A percentile compares a stretch with the other conserved stretches of the same genome.
Conservation (phyloP, 164 flowering plant genomes). For the Brasenia schreberi region DNA sequence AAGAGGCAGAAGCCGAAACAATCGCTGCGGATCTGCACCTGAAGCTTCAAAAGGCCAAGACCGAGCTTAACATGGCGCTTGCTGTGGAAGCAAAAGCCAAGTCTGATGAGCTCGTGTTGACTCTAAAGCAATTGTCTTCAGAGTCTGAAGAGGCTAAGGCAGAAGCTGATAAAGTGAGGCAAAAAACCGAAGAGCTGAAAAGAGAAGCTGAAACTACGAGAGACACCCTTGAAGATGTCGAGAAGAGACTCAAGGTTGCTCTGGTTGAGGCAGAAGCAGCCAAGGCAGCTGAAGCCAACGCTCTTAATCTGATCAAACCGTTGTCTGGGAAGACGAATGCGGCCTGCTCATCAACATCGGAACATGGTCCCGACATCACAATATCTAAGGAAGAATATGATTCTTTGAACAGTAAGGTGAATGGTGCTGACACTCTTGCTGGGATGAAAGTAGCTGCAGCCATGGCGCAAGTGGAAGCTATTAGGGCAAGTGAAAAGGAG, state of each 20-base stretch:
- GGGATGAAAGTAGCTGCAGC: slow-evolving; percentile 93
- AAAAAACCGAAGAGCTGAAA: slow-evolving; percentile 47
- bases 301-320: slow-evolving; percentile 46
- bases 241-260: slow-evolving; percentile 42
- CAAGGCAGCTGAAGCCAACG: slow-evolving; percentile 57
- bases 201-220: slow-evolving; percentile 43
- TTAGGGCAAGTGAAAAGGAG: slow-evolving; percentile 80
- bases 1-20: slow-evolving; percentile 73
- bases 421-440: slow-evolving; percentile 56
- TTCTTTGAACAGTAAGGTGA: slow-evolving; percentile 57
- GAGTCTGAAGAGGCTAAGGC: slow-evolving; percentile 47
- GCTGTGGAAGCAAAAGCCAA: slow-evolving; percentile 43
- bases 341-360: slow-evolving; percentile 58
- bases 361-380: slow-evolving; percentile 43
- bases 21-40: slow-evolving; percentile 61
- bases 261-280: slow-evolving; percentile 72
- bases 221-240: slow-evolving; percentile 44
- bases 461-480: slow-evolving; percentile 79
- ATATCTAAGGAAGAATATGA: slow-evolving; percentile 70
- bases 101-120: slow-evolving; percentile 49
- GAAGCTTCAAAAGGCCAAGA: slow-evolving; percentile 51
- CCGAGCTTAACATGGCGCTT: slow-evolving; percentile 61
- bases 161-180: slow-evolving; percentile 56
- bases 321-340: slow-evolving; percentile 57
- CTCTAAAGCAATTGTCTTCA: slow-evolving; percentile 40